These are phyloP conservation scores for Biancaea sappan DNA, from an alignment of 306 rosid species.

Conservation along the genomic window DNA sequence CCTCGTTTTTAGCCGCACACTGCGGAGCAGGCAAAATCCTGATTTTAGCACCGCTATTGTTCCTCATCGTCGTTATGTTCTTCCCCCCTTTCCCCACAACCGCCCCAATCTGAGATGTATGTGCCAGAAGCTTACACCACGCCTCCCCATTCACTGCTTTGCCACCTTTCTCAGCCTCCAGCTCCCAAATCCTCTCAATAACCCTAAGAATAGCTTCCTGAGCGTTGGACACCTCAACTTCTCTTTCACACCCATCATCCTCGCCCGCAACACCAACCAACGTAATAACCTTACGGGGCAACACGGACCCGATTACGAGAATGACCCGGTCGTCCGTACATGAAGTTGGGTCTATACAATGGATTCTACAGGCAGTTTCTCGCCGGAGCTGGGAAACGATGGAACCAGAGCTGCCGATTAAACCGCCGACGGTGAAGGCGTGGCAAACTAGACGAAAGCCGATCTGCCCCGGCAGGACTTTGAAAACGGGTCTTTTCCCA, in stretches of 20 bases:
- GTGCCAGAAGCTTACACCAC: constrained; percentile 50
- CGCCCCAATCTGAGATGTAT: constrained; percentile 57
- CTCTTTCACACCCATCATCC: constrained; percentile 24
- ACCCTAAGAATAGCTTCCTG: constrained; percentile 65
- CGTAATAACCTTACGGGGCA: constrained; percentile 21
- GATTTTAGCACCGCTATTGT: constrained; percentile 48
- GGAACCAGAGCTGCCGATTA: constrained; percentile 54
- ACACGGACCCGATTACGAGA: constrained; percentile 47
- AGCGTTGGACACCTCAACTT: constrained; percentile 47
- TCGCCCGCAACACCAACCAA: constrained; percentile 16
- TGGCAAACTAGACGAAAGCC: constrained; percentile 53
- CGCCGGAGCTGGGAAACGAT: constrained; percentile 57
- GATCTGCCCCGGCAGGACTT: constrained; percentile 49
- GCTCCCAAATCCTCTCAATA: constrained; percentile 58
- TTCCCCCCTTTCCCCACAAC: constrained; percentile 70
- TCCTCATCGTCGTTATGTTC: constrained; percentile 48
- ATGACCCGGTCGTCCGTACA: constrained; percentile 46
- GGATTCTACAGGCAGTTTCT: constrained; percentile 54
- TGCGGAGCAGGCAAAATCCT: constrained; percentile 53
- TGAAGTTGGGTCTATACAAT: constrained; percentile 43
- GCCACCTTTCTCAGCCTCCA: constrained; percentile 36
- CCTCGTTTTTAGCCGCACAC: constrained; percentile 46
- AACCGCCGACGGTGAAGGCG: constrained; percentile 45
- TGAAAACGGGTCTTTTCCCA: constrained; percentile 34
- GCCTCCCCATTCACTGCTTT: constrained; percentile 35